A percentile compares a stretch with the other conserved stretches of the same genome.
These are phyloP conservation scores for Candida taoyuanica DNA, from an alignment of 805 yeast species.

Conservation along the genomic window DNA sequence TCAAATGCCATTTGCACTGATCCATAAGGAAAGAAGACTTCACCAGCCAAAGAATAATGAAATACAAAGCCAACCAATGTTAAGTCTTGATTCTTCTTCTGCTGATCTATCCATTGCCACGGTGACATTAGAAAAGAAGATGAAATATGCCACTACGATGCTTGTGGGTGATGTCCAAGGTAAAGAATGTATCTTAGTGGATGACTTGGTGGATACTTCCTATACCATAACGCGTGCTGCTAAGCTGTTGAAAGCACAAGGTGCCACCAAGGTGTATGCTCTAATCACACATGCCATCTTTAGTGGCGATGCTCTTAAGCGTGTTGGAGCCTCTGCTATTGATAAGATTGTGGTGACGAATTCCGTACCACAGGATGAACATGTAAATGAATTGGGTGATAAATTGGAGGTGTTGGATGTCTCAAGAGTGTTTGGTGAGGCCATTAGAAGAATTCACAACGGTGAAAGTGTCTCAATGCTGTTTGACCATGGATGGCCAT, in stretches of 20 bases:
- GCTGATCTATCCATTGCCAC: slow-evolving; percentile 8
- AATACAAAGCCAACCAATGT: slow-evolving; percentile 1
- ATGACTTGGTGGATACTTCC: slow-evolving; percentile 92
- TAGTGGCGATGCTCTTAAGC: slow-evolving; percentile 81
- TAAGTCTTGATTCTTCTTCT: slow-evolving; percentile 1
- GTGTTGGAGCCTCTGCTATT: slow-evolving; percentile 62
- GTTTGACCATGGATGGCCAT: slow-evolving; percentile 67
- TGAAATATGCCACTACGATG: slow-evolving; percentile 76
- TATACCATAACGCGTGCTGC: slow-evolving; percentile 92
- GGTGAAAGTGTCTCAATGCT: slow-evolving; percentile 95
- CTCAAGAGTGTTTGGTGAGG: slow-evolving; percentile 85
- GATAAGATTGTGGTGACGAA: slow-evolving; percentile 88
- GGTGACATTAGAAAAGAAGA: slow-evolving; percentile 15
- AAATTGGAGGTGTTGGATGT: slow-evolving; percentile 82
- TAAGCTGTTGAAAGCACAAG: slow-evolving; percentile 84
- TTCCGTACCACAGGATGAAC: slow-evolving; percentile 78
- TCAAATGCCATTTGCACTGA: slow-evolving; percentile 86
- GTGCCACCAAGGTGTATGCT: slow-evolving; percentile 83
- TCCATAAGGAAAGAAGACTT: slow-evolving; percentile 85
- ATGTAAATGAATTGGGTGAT: slow-evolving; percentile 48
- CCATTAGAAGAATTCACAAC: slow-evolving; percentile 91
- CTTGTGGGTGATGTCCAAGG: slow-evolving; percentile 91
- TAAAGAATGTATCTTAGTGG: slow-evolving; percentile 84
- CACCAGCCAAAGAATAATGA: slow-evolving; percentile 29
- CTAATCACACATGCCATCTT: slow-evolving; percentile 90